A percentile compares a stretch with the other conserved stretches of the same genome.
phyloP scores from a whole-genome alignment of 495 filamentous ascomycete species.

The Tuber melanosporum region DNA sequence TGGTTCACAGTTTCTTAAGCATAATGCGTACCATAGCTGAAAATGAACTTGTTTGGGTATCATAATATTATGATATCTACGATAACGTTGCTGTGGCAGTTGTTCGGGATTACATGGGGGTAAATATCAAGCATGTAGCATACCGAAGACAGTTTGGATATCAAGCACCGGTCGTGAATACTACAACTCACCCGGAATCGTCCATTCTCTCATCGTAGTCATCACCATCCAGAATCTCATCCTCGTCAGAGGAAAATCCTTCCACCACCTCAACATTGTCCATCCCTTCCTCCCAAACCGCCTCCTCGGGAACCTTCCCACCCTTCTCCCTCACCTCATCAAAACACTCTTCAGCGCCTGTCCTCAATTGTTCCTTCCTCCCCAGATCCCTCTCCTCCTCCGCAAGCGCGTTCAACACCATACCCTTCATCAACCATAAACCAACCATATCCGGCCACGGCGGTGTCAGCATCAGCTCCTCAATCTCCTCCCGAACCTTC shows the following conservation, averaged over 20 bases:
- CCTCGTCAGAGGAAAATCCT: not conserved
- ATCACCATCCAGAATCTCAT: not conserved
- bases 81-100: not conserved
- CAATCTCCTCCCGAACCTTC: conserved; percentile 53
- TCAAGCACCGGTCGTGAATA: not conserved
- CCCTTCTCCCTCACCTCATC: conserved; percentile 27
- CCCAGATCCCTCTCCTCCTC: conserved; percentile 17
- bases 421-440: conserved; percentile 33
- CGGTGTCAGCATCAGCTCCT: conserved; percentile 48
- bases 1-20: not conserved
- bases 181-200: conserved; percentile 1
- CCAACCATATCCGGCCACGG: conserved; percentile 29
- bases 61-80: not conserved
- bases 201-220: not conserved
- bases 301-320: conserved; percentile 24
- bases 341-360: conserved; percentile 27
- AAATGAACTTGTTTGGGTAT: not conserved
- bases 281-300: conserved; percentile 7
- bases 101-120: not conserved
- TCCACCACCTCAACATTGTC: conserved; percentile 7
- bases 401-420: conserved; percentile 37
- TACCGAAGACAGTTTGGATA: not conserved
- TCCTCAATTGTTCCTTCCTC: conserved; percentile 9
- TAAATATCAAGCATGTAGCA: not conserved
- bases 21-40: not conserved